Conservation (phyloP, 2,329 filamentous ascomycete species). For the Apiospora aurea region DNA sequence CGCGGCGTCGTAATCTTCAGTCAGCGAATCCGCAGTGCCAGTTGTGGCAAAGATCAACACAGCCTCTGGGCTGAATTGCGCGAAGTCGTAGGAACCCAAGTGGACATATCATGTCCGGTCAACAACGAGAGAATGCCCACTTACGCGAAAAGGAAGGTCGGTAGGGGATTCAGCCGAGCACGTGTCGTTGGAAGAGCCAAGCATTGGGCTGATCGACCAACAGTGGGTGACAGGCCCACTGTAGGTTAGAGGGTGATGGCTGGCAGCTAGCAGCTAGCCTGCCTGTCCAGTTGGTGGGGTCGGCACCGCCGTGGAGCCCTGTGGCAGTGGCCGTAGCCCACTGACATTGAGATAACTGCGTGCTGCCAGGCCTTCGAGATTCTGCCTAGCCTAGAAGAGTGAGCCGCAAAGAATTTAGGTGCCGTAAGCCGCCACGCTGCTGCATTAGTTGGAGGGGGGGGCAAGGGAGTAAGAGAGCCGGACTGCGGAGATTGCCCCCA, state of each 20-base stretch:
- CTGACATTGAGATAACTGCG: background rate
- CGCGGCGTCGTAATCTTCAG: background rate
- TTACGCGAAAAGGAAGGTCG: constrained; percentile 8
- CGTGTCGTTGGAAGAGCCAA: constrained; percentile 18
- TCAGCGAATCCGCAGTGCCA: background rate
- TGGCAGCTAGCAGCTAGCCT: background rate
- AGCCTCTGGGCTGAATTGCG: background rate
- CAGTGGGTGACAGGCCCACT: background rate
- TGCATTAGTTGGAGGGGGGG: background rate
- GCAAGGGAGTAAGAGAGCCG: no score
- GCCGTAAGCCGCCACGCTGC: background rate
- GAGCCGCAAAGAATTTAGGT: background rate
- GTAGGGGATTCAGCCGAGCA: background rate
- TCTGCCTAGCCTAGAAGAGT: background rate
- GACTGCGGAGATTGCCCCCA: background rate
- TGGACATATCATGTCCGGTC: background rate
- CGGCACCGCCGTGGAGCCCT: background rate
- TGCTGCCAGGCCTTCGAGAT: background rate
- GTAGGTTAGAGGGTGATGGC: background rate
- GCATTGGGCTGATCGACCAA: constrained; percentile 19
- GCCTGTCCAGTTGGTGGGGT: background rate
- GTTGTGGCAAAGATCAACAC: background rate
- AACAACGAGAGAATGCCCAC: background rate
- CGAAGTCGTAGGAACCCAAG: background rate
- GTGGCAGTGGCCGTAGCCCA: background rate